These are phyloP conservation scores for Ceratobasidium papillatum DNA, from an alignment of 1,284 basidiomycete species.

Conservation along the genomic window DNA sequence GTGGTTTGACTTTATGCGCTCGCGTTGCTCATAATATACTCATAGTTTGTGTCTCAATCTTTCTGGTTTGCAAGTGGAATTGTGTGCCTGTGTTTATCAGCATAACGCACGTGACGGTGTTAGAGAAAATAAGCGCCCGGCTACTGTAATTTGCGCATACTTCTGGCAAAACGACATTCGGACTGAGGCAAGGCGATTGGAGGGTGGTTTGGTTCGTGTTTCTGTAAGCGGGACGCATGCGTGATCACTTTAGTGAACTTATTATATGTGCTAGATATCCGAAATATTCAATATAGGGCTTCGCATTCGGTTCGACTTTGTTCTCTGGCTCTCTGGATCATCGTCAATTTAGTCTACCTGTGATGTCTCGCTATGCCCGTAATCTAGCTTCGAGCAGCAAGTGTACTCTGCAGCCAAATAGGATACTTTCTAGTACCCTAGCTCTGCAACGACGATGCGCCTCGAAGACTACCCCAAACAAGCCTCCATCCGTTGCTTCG, in stretches of 20 bases:
- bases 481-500: slow-evolving; percentile 36
- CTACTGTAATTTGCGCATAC: slow-evolving; percentile 31
- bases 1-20: slow-evolving; percentile 8
- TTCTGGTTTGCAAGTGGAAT: not conserved
- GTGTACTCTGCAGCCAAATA: not conserved
- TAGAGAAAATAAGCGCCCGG: slow-evolving; percentile 16
- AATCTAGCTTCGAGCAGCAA: not conserved
- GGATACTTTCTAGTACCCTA: not conserved
- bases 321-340: not conserved
- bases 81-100: not conserved
- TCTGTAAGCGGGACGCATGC: not conserved
- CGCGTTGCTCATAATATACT: slow-evolving; percentile 6
- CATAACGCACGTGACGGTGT: slow-evolving; percentile 18
- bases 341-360: not conserved
- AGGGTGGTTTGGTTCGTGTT: not conserved
- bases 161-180: not conserved
- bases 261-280: not conserved
- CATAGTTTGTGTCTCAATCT: not conserved
- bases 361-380: slow-evolving; percentile 12
- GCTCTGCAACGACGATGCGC: slow-evolving; percentile 5
- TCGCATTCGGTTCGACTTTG: not conserved
- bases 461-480: not conserved
- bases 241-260: not conserved
- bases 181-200: not conserved
- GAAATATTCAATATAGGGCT: not conserved